A percentile compares a stretch with the other conserved stretches of the same genome.
These are phyloP conservation scores for Sporothrix sp. DNA, from an alignment of 2,329 filamentous ascomycete genomes.

Conservation along the genomic window DNA sequence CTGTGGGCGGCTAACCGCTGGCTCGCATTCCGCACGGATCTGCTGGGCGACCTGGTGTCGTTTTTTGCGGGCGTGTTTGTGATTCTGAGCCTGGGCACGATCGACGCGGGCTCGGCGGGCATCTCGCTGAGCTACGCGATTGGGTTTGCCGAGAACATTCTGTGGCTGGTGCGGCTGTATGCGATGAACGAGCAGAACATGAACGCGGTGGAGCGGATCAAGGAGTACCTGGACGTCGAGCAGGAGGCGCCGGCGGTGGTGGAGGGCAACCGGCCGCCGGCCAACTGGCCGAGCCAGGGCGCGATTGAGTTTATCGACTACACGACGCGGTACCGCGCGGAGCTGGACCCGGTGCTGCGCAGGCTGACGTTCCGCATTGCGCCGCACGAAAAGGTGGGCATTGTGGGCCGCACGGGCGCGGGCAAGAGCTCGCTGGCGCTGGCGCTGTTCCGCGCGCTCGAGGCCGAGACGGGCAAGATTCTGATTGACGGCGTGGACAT, in stretches of 20 bases:
- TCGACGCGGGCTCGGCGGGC: constrained; percentile 86
- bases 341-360: constrained; percentile 78
- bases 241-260: constrained; percentile 77
- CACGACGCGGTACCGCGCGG: constrained; percentile 77
- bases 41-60: constrained; percentile 80
- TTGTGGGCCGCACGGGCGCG: constrained; percentile 89
- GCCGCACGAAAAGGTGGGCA: constrained; percentile 84
- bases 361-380: constrained; percentile 78
- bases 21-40: constrained; percentile 86
- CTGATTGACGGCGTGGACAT: constrained; percentile 88
- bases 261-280: constrained; percentile 64
- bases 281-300: constrained; percentile 78
- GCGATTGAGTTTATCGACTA: constrained; percentile 82
- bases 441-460: constrained; percentile 85
- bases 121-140: constrained; percentile 93
- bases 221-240: constrained; percentile 93
- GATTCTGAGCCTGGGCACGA: constrained; percentile 67
- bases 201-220: constrained; percentile 96
- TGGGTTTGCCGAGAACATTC: constrained; percentile 90
- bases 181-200: constrained; percentile 97
- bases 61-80: constrained; percentile 94
- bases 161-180: constrained; percentile 94
- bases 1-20: constrained; percentile 95
- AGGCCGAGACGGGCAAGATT: constrained; percentile 84
- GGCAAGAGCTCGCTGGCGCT: constrained; percentile 93